These are phyloP conservation scores for Heterobasidion irregulare DNA, from an alignment of 1,284 basidiomycete species.

Conservation along the genomic window DNA sequence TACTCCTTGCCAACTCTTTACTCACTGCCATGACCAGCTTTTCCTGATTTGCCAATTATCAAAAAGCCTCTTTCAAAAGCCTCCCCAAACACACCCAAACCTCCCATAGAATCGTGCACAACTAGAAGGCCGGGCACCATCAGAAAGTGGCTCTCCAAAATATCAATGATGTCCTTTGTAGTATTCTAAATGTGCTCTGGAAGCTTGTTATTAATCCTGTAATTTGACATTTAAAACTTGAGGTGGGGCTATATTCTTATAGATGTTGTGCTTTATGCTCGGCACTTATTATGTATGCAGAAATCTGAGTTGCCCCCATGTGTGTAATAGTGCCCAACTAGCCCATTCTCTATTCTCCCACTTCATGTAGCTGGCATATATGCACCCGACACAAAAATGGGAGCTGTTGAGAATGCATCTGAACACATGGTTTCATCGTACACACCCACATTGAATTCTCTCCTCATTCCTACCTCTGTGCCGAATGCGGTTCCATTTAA, in stretches of 20 bases:
- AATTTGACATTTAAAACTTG: background rate
- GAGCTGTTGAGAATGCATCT: conserved; percentile 1
- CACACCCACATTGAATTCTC: conserved; percentile 7
- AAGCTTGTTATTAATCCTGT: background rate
- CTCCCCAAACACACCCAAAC: too few species aligned
- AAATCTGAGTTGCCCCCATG: conserved; percentile 6
- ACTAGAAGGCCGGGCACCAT: too few species aligned
- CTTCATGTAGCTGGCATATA: conserved; percentile 18
- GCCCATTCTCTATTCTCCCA: conserved; percentile 14
- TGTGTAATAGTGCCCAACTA: conserved; percentile 11
- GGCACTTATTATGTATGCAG: background rate
- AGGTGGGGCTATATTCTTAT: background rate
- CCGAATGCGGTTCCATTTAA: background rate
- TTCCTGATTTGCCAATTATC: background rate
- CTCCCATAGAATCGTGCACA: too few species aligned
- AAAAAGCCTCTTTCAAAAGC: too few species aligned
- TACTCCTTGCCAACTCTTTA: background rate
- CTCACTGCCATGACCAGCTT: background rate
- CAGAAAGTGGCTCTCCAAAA: background rate
- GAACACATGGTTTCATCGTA: conserved; percentile 18
- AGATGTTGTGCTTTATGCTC: background rate
- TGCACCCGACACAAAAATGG: background rate
- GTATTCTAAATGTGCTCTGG: background rate
- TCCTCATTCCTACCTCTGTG: background rate
- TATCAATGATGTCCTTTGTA: background rate